Percentiles rank a stretch among this genome's conserved stretches.
These are phyloP conservation scores for Xylaria sp. DNA, from an alignment of 2,329 filamentous ascomycete genomes.

Conservation along the genomic window DNA sequence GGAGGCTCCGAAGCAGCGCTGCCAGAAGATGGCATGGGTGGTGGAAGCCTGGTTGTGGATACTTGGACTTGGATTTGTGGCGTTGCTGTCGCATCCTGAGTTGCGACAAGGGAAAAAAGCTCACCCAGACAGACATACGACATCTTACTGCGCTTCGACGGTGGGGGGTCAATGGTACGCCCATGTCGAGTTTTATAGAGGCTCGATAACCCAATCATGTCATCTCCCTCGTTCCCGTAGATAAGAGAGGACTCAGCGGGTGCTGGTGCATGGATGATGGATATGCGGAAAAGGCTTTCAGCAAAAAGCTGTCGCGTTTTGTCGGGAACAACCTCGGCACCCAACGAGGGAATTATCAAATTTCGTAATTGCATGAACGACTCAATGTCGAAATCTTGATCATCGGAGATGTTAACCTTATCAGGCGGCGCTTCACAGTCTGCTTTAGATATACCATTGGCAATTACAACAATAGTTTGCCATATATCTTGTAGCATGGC, in stretches of 20 bases:
- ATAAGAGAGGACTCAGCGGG: slow-evolving; percentile 62
- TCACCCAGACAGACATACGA: slow-evolving; percentile 82
- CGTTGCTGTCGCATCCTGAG: slow-evolving; percentile 48
- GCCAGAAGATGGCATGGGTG: slow-evolving; percentile 34
- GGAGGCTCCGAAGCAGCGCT: slow-evolving; percentile 35
- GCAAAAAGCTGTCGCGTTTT: slow-evolving; percentile 72
- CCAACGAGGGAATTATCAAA: slow-evolving; percentile 76
- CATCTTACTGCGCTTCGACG: slow-evolving; percentile 72
- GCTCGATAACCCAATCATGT: slow-evolving; percentile 59
- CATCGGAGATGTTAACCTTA: slow-evolving; percentile 60
- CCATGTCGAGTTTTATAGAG: slow-evolving; percentile 72
- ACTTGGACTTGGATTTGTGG: slow-evolving; percentile 49
- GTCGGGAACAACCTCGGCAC: slow-evolving; percentile 68
- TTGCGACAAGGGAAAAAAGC: slow-evolving; percentile 71
- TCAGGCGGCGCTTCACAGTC: slow-evolving; percentile 57
- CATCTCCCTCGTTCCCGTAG: slow-evolving; percentile 50
- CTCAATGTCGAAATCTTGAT: slow-evolving; percentile 81
- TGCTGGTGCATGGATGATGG: slow-evolving; percentile 74
- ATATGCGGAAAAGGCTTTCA: slow-evolving; percentile 78
- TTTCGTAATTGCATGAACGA: slow-evolving; percentile 73
- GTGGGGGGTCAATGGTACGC: slow-evolving; percentile 70
- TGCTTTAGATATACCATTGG: slow-evolving; percentile 72
- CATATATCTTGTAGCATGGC: slow-evolving; percentile 66
- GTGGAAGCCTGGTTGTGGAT: slow-evolving; percentile 51
- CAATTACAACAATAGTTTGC: slow-evolving; percentile 68